A percentile compares a stretch with the other conserved stretches of the same genome.
These are phyloP conservation scores for Talaromyces sp. DNA, from an alignment of 2,329 filamentous ascomycete species.

Conservation along the genomic window DNA sequence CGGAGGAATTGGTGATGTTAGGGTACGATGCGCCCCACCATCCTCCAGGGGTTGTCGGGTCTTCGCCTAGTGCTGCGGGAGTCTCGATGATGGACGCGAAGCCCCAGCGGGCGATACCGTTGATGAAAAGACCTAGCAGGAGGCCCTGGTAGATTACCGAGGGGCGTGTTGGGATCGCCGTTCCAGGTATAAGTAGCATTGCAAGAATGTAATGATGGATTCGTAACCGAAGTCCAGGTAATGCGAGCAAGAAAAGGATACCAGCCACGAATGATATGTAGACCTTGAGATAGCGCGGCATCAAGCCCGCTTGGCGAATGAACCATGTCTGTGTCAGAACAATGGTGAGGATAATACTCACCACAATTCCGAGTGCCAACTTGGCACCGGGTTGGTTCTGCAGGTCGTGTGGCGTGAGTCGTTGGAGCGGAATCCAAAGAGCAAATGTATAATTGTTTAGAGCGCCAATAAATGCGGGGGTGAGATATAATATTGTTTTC, in stretches of 20 bases:
- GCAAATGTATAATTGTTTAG: constrained; percentile 94
- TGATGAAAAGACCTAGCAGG: constrained; percentile 84
- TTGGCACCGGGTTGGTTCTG: constrained; percentile 83
- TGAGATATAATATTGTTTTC: constrained; percentile 85
- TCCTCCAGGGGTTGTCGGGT: constrained; percentile 39
- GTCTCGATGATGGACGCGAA: constrained; percentile 88
- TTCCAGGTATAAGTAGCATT: constrained; percentile 79
- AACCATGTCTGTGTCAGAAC: constrained; percentile 73
- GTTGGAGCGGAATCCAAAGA: constrained; percentile 78
- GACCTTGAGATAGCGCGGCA: constrained; percentile 70
- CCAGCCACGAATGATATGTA: constrained; percentile 63
- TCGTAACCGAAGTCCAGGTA: constrained; percentile 74
- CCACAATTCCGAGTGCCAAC: constrained; percentile 70
- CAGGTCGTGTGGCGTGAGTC: constrained; percentile 86
- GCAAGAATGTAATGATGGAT: constrained; percentile 95
- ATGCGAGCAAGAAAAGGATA: constrained; percentile 63
- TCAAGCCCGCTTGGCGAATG: constrained; percentile 76
- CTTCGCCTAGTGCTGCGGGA: constrained; percentile 56
- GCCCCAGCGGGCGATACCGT: constrained; percentile 89
- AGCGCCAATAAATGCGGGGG: constrained; percentile 82
- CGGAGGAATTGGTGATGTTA: constrained; percentile 48
- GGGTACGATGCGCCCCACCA: constrained; percentile 40
- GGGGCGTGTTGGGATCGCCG: constrained; percentile 78
- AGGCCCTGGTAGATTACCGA: constrained; percentile 84
- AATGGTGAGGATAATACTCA: constrained; percentile 63